Evolutionary conservation across 2,329 filamentous ascomycete species (phyloP).

Genomic region (Fonsecaea pedrosoi): DNA sequence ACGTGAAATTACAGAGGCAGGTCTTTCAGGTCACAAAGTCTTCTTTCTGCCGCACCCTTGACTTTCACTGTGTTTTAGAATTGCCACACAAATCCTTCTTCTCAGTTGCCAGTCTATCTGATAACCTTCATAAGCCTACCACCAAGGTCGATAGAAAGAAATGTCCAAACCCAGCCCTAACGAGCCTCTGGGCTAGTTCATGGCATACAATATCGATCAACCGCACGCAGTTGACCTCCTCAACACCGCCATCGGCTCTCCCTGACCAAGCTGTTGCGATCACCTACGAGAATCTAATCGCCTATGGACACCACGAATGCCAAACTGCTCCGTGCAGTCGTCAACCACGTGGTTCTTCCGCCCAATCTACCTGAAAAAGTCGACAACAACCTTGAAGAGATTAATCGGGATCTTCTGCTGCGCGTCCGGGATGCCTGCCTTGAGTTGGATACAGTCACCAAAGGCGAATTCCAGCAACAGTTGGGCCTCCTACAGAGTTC

Average conservation of each 20-base stretch:
- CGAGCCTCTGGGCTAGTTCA: background rate
- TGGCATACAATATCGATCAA: background rate
- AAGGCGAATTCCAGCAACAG: slow-evolving; percentile 10
- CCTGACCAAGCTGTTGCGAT: background rate
- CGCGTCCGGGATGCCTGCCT: slow-evolving; percentile 43
- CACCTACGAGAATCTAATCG: background rate
- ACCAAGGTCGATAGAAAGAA: background rate
- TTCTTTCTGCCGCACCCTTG: background rate
- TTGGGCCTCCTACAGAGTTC: slow-evolving; percentile 19
- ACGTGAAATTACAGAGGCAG: background rate
- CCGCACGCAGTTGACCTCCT: background rate
- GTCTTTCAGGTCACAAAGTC: background rate
- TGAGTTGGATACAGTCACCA: slow-evolving; percentile 28
- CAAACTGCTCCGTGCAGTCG: slow-evolving; percentile 32
- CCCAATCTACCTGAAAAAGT: slow-evolving; percentile 48
- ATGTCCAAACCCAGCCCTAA: background rate
- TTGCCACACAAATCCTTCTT: background rate
- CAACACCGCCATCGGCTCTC: background rate
- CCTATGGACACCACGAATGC: background rate
- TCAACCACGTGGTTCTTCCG: slow-evolving; percentile 50
- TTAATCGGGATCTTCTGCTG: slow-evolving; percentile 43
- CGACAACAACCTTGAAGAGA: slow-evolving; percentile 41
- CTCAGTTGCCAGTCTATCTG: background rate
- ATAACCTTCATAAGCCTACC: background rate
- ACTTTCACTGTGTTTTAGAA: background rate